Percentiles rank a stretch among this genome's conserved stretches.
Evolutionary conservation across 768 basidiomycete species (phyloP).

Genomic region (Termitomyces sp.): DNA sequence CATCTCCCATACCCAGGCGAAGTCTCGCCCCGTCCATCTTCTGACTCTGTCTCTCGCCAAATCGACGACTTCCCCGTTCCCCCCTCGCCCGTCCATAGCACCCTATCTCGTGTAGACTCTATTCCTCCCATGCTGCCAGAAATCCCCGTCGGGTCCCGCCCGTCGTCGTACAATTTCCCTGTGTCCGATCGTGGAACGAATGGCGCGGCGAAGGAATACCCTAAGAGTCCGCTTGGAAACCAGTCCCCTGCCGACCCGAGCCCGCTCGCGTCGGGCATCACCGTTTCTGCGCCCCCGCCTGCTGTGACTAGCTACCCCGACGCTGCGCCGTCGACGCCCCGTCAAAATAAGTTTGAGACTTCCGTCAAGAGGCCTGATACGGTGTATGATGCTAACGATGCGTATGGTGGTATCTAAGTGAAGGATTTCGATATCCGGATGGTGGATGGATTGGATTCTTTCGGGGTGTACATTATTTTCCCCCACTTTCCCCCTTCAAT

Average conservation of each 20-base stretch:
- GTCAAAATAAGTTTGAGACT: constrained; percentile 1
- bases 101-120: constrained; percentile 41
- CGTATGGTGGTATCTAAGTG: constrained; percentile 17
- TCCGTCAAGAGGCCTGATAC: constrained; percentile 15
- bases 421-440: background rate
- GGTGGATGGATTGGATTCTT: background rate
- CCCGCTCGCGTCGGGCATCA: constrained; percentile 32
- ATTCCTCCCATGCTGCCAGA: constrained; percentile 50
- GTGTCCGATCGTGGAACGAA: constrained; percentile 5
- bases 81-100: constrained; percentile 26
- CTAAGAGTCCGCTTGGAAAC: constrained; percentile 17
- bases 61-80: constrained; percentile 33
- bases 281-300: constrained; percentile 6
- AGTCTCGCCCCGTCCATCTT: constrained; percentile 6
- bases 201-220: constrained; percentile 5
- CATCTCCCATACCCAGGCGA: constrained; percentile 5
- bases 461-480: constrained; percentile 2
- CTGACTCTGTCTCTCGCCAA: constrained; percentile 14
- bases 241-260: constrained; percentile 34
- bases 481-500: background rate
- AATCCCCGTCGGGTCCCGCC: constrained; percentile 37
- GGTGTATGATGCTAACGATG: constrained; percentile 17
- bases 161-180: constrained; percentile 11
- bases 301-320: constrained; percentile 8
- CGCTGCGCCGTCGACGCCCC: constrained; percentile 5